Evolutionary conservation across 257 asterid genomes (phyloP), one percentile per base, ranked within the genome.

Genomic region (Solanum neorickii): DNA sequence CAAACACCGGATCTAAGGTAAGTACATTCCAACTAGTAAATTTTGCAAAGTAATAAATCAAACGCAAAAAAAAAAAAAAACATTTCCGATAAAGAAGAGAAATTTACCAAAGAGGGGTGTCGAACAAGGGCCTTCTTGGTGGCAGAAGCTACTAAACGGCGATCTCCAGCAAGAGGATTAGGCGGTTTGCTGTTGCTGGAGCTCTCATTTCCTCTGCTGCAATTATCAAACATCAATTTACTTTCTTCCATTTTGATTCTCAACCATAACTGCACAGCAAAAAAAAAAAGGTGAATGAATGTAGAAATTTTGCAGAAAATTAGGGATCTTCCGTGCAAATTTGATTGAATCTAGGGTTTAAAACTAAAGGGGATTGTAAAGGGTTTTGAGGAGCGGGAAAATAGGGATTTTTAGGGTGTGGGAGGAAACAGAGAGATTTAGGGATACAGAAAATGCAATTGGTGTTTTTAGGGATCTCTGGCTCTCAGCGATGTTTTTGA

Each of bases 181-280:
- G 99, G 99, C 68, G 99, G 98, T 39, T 92, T 93, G 29, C 98
- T 93, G 83, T 90, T 93, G 86, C 91, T 89, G 88, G 98, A 92
- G 91, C 90, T 90, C 89, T 88, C 92, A 85, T 86, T 89, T 44
- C 89, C 95, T 15, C 89, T 86, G 86, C 90, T 86, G 82, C 89
- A 75, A 68, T 85, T 95, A 91, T 88, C 65, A 31, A 89, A 46
- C 88, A 84, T 86, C 47, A 90, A 87, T 83, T 95, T 96, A 93
- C 91, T 92, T 91, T 90, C 98, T 89, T 96, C 99, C 99, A 96
- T 96, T 89, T 78, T 90, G 91, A 89, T 90, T 89, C 92, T 91
- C 80, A 91, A 94, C 93, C 97, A 94, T 95, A 91, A 91, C 95
- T 82, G 21, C 35, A 10, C 12, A 66, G 46, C 27, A 49, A 49